A percentile compares a stretch with the other conserved stretches of the same genome.
Conservation (phyloP, 225 moss, liverwort and hornwort genomes). For the Takakia lepidozioides region DNA sequence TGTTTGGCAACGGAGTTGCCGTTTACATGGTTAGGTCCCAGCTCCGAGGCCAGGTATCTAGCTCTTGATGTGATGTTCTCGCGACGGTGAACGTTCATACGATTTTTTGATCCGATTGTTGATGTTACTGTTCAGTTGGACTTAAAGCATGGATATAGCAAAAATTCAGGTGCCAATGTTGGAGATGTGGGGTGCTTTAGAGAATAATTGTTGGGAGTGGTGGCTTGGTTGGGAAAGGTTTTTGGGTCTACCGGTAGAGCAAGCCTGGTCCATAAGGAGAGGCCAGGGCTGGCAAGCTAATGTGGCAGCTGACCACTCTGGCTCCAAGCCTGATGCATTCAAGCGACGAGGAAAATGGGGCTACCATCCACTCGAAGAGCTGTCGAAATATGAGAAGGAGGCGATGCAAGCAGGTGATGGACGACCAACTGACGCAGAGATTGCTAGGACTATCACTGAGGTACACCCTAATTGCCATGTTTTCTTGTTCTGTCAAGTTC, state of each 20-base stretch:
- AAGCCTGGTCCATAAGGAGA: slow-evolving; percentile 33
- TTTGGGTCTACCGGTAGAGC: slow-evolving; percentile 47
- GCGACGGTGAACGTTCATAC: too few relatives aligned
- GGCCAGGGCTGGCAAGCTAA: slow-evolving; percentile 56
- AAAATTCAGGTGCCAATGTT: too few relatives aligned
- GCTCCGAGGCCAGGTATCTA: too few relatives aligned
- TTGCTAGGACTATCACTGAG: slow-evolving; percentile 88
- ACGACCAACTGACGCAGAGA: slow-evolving; percentile 62
- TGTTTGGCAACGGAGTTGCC: too few relatives aligned
- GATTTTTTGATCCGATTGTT: background rate
- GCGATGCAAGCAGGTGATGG: slow-evolving; percentile 78
- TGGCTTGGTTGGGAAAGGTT: slow-evolving; percentile 34
- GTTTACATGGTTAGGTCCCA: too few relatives aligned
- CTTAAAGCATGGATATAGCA: background rate
- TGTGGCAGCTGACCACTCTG: slow-evolving; percentile 89
- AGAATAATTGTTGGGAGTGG: slow-evolving; percentile 5
- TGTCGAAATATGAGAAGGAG: slow-evolving; percentile 77
- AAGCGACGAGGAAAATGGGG: slow-evolving; percentile 84
- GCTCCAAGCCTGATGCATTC: slow-evolving; percentile 78
- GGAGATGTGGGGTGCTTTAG: too few relatives aligned
- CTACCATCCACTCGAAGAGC: slow-evolving; percentile 90
- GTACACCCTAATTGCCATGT: slow-evolving; percentile 12
- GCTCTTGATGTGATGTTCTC: too few relatives aligned
- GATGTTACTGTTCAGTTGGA: background rate
- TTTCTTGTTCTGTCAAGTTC: too few relatives aligned